Evolutionary conservation across 495 filamentous ascomycete genomes (phyloP).

Genomic region (Tetracladium setigerum): DNA sequence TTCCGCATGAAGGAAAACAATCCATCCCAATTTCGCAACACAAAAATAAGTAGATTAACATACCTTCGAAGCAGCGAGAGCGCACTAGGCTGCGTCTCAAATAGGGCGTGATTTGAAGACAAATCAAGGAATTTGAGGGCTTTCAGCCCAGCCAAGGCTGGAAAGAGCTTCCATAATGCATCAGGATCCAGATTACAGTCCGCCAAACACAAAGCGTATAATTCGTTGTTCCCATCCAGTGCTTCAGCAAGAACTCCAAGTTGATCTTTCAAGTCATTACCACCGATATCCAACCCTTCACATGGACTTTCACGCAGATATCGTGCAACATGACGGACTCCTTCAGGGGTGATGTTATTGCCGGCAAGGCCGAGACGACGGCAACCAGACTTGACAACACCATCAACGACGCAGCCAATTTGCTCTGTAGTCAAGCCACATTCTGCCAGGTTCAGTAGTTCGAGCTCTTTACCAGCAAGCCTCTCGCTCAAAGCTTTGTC

Average conservation of each 20-base stretch:
- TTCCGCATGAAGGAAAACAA: not conserved
- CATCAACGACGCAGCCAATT: slow-evolving; percentile 67
- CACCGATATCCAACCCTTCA: slow-evolving; percentile 87
- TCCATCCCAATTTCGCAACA: not conserved
- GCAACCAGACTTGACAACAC: slow-evolving; percentile 63
- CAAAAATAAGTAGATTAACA: slow-evolving; percentile 13
- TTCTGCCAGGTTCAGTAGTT: slow-evolving; percentile 77
- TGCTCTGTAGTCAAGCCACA: slow-evolving; percentile 64
- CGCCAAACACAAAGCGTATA: slow-evolving; percentile 80
- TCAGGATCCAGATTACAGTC: slow-evolving; percentile 73
- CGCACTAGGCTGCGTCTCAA: slow-evolving; percentile 65
- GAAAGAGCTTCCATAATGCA: slow-evolving; percentile 67
- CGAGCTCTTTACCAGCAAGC: slow-evolving; percentile 65
- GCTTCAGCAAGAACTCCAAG: slow-evolving; percentile 59
- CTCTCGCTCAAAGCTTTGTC: slow-evolving; percentile 69
- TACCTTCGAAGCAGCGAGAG: slow-evolving; percentile 65
- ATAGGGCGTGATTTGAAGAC: slow-evolving; percentile 79
- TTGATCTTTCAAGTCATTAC: slow-evolving; percentile 68
- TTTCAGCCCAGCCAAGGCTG: slow-evolving; percentile 60
- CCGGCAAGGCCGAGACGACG: slow-evolving; percentile 74
- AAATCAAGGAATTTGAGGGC: slow-evolving; percentile 85
- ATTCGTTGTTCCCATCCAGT: slow-evolving; percentile 46
- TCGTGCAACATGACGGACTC: slow-evolving; percentile 64
- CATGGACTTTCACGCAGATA: slow-evolving; percentile 70
- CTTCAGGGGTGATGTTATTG: slow-evolving; percentile 65